Conservation (phyloP, 805 yeast genomes). For the Metschnikowia proteae region DNA sequence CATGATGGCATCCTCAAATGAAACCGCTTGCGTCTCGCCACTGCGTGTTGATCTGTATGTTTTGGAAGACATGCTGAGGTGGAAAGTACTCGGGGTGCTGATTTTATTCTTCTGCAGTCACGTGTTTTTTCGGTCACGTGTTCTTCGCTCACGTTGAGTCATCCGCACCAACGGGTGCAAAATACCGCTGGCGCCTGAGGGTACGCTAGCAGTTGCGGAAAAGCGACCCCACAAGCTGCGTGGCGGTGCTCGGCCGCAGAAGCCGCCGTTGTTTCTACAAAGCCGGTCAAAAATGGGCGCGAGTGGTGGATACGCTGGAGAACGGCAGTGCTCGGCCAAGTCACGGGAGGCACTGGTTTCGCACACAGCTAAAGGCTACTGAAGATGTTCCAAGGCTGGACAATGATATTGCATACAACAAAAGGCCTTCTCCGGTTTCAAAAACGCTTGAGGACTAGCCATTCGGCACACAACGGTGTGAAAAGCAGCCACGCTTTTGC, state of each 20-base stretch:
- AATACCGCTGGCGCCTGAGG: neutral
- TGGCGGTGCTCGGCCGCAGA: too few relatives aligned
- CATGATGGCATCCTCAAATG: constrained; percentile 79
- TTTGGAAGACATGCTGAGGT: constrained; percentile 12
- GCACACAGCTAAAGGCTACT: neutral
- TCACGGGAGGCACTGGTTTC: constrained; percentile 1
- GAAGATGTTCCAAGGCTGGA: neutral
- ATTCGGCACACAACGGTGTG: neutral
- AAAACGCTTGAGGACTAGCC: neutral
- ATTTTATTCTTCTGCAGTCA: neutral
- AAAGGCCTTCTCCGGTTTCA: neutral
- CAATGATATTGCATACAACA: neutral
- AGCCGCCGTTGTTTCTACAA: too few relatives aligned
- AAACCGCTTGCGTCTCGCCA: constrained; percentile 43
- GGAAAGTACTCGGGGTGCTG: neutral
- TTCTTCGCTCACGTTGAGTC: constrained; percentile 3
- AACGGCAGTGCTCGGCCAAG: too few relatives aligned
- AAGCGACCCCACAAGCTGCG: too few relatives aligned
- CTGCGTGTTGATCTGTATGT: constrained; percentile 80
- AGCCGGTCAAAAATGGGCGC: too few relatives aligned
- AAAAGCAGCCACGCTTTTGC: neutral
- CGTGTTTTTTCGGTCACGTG: neutral
- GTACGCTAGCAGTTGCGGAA: too few relatives aligned
- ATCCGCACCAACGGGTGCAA: constrained; percentile 2
- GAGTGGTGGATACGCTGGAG: too few relatives aligned